phyloP scores from a whole-genome alignment of 257 asterid species.

The Fraxinus quadrangulata region DNA sequence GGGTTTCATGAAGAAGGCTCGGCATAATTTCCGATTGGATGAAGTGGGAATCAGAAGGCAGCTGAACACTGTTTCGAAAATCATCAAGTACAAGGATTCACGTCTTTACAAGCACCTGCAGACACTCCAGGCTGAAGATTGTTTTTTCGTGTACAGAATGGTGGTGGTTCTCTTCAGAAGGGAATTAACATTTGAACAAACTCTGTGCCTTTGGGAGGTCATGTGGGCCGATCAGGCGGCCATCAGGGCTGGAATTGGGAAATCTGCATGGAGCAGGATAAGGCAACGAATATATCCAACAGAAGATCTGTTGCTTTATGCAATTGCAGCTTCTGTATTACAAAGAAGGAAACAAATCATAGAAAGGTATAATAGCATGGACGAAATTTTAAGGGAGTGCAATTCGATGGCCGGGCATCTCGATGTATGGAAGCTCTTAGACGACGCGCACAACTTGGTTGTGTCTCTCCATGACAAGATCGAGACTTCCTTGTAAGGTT shows the following conservation, averaged over 20 bases:
- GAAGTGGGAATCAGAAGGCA: constrained; percentile 86
- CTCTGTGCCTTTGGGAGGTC: constrained; percentile 89
- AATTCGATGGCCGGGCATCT: constrained; percentile 89
- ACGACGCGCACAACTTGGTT: constrained; percentile 80
- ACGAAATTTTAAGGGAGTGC: constrained; percentile 84
- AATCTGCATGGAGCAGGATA: constrained; percentile 82
- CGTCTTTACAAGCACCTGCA: constrained; percentile 84
- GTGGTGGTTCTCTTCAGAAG: constrained; percentile 90
- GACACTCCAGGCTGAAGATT: constrained; percentile 88
- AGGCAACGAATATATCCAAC: constrained; percentile 83
- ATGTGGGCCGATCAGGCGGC: constrained; percentile 99
- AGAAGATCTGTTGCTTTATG: constrained; percentile 77
- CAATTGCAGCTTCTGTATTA: constrained; percentile 87
- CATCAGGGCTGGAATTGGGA: constrained; percentile 75
- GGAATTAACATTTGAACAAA: constrained; percentile 81
- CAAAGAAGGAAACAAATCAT: constrained; percentile 89
- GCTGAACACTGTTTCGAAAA: constrained; percentile 70
- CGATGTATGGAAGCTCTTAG: constrained; percentile 88
- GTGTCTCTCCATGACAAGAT: constrained; percentile 80
- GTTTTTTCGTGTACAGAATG: constrained; percentile 92
- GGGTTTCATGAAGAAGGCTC: constrained; percentile 90
- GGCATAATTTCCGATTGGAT: constrained; percentile 87
- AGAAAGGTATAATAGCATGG: constrained; percentile 80
- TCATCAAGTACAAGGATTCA: constrained; percentile 75
- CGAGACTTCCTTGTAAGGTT: constrained; percentile 40